Evolutionary conservation across 1,284 basidiomycete species (phyloP).

Genomic region (Heterobasidion occidentale): DNA sequence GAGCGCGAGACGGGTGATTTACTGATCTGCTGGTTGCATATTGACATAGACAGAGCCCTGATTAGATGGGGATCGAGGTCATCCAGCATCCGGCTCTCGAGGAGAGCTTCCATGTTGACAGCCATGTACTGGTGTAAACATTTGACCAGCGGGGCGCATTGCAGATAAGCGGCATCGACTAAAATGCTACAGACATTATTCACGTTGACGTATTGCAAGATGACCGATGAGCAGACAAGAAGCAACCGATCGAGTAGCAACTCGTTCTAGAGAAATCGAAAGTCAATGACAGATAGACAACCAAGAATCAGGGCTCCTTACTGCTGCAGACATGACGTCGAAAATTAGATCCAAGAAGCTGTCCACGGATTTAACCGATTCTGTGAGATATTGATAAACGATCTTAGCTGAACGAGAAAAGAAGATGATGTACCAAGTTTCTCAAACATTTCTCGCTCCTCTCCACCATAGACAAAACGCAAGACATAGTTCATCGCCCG

Average conservation of each 20-base stretch:
- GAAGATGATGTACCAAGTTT: constrained; percentile 45
- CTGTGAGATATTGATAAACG: constrained; percentile 25
- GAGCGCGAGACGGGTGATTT: constrained; percentile 66
- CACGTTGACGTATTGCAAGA: constrained; percentile 66
- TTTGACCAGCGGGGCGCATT: constrained; percentile 64
- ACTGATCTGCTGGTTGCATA: constrained; percentile 55
- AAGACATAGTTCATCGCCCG: constrained; percentile 74
- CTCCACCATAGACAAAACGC: constrained; percentile 74
- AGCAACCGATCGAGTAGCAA: constrained; percentile 82
- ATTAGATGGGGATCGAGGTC: constrained; percentile 68
- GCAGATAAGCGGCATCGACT: constrained; percentile 75
- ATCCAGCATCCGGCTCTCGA: constrained; percentile 76
- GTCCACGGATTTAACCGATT: constrained; percentile 62
- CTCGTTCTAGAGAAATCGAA: constrained; percentile 57
- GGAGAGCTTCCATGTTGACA: constrained; percentile 81
- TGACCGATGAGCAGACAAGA: constrained; percentile 72
- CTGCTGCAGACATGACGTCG: constrained; percentile 80
- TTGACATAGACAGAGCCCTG: constrained; percentile 57
- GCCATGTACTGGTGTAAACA: constrained; percentile 79
- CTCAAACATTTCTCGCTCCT: constrained; percentile 69
- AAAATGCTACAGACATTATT: constrained; percentile 81
- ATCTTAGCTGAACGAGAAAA: not conserved
- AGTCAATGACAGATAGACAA: not conserved
- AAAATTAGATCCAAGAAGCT: constrained; percentile 85
- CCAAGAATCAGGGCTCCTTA: constrained; percentile 26